Conservation (phyloP, 441 rosid genomes). For the Viola pubescens region DNA sequence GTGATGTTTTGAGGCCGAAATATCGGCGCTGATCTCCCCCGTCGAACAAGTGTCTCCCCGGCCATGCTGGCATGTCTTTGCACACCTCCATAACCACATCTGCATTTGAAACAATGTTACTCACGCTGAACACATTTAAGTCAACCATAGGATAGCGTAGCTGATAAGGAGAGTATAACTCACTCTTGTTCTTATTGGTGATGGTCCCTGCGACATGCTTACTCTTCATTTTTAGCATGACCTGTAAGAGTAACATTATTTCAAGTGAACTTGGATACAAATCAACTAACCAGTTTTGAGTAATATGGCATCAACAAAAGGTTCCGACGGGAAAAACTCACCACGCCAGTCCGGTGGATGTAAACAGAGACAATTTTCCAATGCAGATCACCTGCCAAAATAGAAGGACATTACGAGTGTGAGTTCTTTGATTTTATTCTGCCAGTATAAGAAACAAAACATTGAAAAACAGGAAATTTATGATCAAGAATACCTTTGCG, state of each 20-base stretch:
- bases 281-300: not conserved
- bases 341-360: slow-evolving; percentile 58
- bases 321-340: slow-evolving; percentile 2
- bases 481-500: slow-evolving; percentile 45
- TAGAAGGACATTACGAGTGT: not conserved
- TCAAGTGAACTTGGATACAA: not conserved
- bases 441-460: not conserved
- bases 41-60: slow-evolving; percentile 65
- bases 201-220: slow-evolving; percentile 74
- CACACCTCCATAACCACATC: slow-evolving; percentile 63
- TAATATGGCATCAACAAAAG: not conserved
- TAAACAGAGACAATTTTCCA: slow-evolving; percentile 77
- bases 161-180: slow-evolving; percentile 7
- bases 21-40: slow-evolving; percentile 57
- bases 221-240: slow-evolving; percentile 78
- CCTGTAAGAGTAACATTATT: slow-evolving; percentile 24
- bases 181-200: slow-evolving; percentile 84
- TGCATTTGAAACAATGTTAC: slow-evolving; percentile 17
- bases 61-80: slow-evolving; percentile 77
- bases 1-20: slow-evolving; percentile 63
- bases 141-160: not conserved
- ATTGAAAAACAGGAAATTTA: not conserved
- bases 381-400: slow-evolving; percentile 70
- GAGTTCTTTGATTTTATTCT: not conserved
- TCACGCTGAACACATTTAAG: not conserved